Evolutionary conservation across 306 rosid genomes (phyloP), one percentile per base, ranked within the genome.

Genomic region (Comarum palustre): DNA sequence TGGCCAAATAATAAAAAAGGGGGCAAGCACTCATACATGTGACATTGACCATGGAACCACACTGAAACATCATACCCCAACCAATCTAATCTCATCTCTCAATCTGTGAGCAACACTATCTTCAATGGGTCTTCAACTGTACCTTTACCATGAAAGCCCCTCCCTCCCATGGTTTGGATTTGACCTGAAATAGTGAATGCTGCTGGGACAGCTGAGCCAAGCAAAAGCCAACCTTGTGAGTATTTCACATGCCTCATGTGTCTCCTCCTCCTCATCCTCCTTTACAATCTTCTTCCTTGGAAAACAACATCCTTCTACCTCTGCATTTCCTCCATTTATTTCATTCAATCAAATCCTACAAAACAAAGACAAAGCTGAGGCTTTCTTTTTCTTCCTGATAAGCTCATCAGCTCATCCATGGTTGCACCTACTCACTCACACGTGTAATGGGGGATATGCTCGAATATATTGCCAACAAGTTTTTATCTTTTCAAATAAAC

Each of bases 201-300:
- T 29, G 32, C 65, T 29, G 32, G 8, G 65, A 29, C 65, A 59
- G 38, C 65, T 59, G 36, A 58, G 19, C 63, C 63, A 58, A 58
- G 32, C 61, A 27, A 24, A 39, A n/a, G 32, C 32, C 57, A 19
- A 20, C 32, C 78, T 50, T 80, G 77, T 81, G 84, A 81, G 20
- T 71, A 41, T 39, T 75, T 84, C 93, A 86, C 93, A 81, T 54
- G 90, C 41, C 82, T 59, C 90, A 48, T 84, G 90, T 74, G 83
- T 76, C 4, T 8, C 10, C 9, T 66, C 74, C 77, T 22, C 6
- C 38, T 20, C 51, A 73, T 65, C 31, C 6, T 46, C 65, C 34
- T 58, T 69, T 52, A 15, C 66, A 31, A 32, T 17, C 25, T 61
- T 31, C 20, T 47, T 19, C 64, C 17, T 36, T 51, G 61, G 88